Base-by-base conservation (phyloP, 805 yeast genomes). In the Torulaspora franciscae region DNA sequence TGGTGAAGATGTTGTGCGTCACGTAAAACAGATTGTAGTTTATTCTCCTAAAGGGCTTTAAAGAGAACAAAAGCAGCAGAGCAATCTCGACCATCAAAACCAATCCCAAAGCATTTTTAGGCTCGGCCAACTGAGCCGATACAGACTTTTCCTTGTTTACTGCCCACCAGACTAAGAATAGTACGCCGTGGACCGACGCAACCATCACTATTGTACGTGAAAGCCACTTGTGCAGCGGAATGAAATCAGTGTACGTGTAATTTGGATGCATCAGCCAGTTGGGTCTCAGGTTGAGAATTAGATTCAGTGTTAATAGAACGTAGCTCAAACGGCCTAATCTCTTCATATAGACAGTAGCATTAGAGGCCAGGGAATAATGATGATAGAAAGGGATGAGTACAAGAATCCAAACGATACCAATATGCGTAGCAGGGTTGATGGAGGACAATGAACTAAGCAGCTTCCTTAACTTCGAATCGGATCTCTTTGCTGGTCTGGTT, bases 151-250 rank as follows among this genome's bases (percentile, higher is more conserved):
- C 52, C 1, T 71, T 70, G 4, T 66, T 68, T 0, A 56, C 25
- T 1, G 56, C 36, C 87, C 84, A 84, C 46, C 70, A 68, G 7
- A 65, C 57, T 3, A 75, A 27, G 56, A 69, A 85, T 1, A 80
- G 81, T 11, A 77, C 37, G 0, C 79, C 68, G 55, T 85, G 95
- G 3, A 73, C 38, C 0, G 72, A 34, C 0, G 74, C 72, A 26
- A 74, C 58, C 0, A 70, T 48, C 1, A 80, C 57, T 17, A 82
- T 73, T 1, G 80, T 30, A 47, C 91, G 67, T 3, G 89, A 80
- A 1, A 82, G 51, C 90, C 91, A 83, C 55, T 82, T 83, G 58
- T 85, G 95, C 7, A 84, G 54, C 14, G 69, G 69, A 9, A 85
- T 56, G 10, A 77, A 64, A 42, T 76, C 77, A 47, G 81, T 59